Evolutionary conservation across 164 flowering plant genomes (phyloP), one percentile per base, ranked within the genome.

Genomic region (Stephania japonica): DNA sequence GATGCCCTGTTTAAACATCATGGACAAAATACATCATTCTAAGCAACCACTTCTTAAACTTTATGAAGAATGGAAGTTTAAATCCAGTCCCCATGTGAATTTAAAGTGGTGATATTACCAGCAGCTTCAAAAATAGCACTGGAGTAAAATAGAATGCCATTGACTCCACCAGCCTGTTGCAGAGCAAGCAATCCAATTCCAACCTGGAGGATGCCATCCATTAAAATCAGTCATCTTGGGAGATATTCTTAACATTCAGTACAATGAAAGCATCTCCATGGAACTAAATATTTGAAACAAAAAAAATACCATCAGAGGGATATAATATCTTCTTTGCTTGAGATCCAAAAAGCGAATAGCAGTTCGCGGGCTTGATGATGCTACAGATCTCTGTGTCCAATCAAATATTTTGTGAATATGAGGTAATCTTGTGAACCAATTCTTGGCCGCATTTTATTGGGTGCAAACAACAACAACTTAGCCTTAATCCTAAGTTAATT

Each of bases 101-200:
- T 23, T 23, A 65, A 25, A 21, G 73, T 56, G 27, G 50, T n/a
- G 42, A 63, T 78, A 85, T 75, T 78, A 91, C 97, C 97, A 69
- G 97, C 97, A 78, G 88, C 72, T 84, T 76, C 79, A 78, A 94
- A 94, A 78, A 92, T 94, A 75, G 70, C 86, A 75, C 85, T 91
- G 68, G 99, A 86, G 77, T 94, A 94, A 81, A 91, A 94, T 19
- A 94, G 84, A 79, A 94, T 88, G 50, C 86, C 99, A 83, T 94
- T 94, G 56, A 87, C 82, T 83, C 99, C 99, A 79, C 85, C 78
- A 59, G 88, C 86, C 83, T 94, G 98, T 77, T 94, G 99, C 78
- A 94, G 83, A 42, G 85, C 69, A 69, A 94, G 91, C 76, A 92
- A 78, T 65, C 94, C 99, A 76, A 89, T 90, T 77, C 98, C 98